phyloP scores from a whole-genome alignment of 768 basidiomycete genomes.

The Suillus bovinus region DNA sequence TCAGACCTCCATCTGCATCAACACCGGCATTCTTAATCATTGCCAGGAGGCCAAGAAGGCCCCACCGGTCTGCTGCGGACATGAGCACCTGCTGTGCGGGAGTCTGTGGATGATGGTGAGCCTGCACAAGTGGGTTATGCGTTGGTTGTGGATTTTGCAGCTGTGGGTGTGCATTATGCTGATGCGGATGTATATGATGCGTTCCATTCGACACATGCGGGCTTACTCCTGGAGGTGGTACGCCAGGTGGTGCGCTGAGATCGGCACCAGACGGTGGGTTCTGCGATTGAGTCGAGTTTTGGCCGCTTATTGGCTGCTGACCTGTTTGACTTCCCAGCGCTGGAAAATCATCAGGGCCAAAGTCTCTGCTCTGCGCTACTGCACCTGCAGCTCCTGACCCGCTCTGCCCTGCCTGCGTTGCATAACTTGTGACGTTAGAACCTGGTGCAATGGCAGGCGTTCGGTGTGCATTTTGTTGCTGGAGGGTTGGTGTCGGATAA shows the following conservation, averaged over 20 bases:
- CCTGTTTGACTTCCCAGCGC: constrained; percentile 71
- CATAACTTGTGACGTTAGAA: constrained; percentile 64
- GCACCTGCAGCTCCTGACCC: constrained; percentile 20
- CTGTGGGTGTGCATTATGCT: constrained; percentile 35
- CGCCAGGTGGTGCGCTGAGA: constrained; percentile 54
- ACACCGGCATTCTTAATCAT: constrained; percentile 78
- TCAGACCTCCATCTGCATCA: constrained; percentile 79
- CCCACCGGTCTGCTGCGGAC: constrained; percentile 95
- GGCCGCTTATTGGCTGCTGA: constrained; percentile 27
- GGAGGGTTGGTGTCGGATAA: constrained; percentile 42
- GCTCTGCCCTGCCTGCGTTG: constrained; percentile 72
- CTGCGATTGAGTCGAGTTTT: constrained; percentile 30
- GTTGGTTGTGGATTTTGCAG: constrained; percentile 23
- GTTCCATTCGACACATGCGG: constrained; percentile 37
- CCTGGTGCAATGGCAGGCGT: constrained; percentile 42
- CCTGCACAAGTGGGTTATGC: constrained; percentile 22
- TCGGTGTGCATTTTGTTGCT: constrained; percentile 61
- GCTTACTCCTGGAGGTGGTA: constrained; percentile 40
- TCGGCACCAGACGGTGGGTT: constrained; percentile 37
- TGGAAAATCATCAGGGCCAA: constrained; percentile 89
- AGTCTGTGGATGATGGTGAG: constrained; percentile 69
- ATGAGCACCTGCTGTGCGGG: constrained; percentile 93
- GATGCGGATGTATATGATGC: constrained; percentile 36
- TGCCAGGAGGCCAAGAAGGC: constrained; percentile 80
- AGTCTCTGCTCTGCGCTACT: constrained; percentile 35